Conservation (phyloP, 805 yeast genomes). For the Wickerhamomyces strasburgensis region DNA sequence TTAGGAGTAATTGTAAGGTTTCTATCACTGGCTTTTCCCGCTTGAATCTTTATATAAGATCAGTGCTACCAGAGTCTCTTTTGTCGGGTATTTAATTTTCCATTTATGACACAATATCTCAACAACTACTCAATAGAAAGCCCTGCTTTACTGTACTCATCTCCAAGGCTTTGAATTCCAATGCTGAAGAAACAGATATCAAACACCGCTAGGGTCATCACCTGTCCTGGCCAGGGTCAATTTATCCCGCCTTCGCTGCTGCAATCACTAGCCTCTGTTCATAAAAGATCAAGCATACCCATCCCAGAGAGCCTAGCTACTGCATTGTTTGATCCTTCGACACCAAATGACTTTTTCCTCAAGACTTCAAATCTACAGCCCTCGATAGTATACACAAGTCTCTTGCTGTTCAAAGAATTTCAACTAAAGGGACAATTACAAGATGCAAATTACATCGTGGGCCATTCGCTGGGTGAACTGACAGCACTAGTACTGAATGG, state of each 20-base stretch:
- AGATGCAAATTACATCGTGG: slow-evolving; percentile 26
- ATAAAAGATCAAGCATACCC: slow-evolving; percentile 8
- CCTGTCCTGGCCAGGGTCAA: slow-evolving; percentile 26
- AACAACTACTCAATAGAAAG: too few relatives aligned
- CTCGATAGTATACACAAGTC: slow-evolving; percentile 19
- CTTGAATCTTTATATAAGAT: too few relatives aligned
- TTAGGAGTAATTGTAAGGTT: too few relatives aligned
- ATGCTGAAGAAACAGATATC: slow-evolving; percentile 9
- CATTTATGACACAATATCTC: too few relatives aligned
- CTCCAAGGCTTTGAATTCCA: too few relatives aligned
- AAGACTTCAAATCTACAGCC: slow-evolving; percentile 31
- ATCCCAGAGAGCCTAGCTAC: slow-evolving; percentile 11
- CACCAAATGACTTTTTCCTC: slow-evolving; percentile 12
- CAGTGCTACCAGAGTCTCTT: too few relatives aligned
- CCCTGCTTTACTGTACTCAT: not conserved
- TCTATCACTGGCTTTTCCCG: too few relatives aligned
- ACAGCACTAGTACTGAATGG: slow-evolving; percentile 32
- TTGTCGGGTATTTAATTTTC: too few relatives aligned
- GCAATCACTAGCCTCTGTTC: slow-evolving; percentile 6
- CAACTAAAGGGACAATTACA: slow-evolving; percentile 18
- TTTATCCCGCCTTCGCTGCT: slow-evolving; percentile 11
- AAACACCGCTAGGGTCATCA: slow-evolving; percentile 9
- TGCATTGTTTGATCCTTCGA: slow-evolving; percentile 5
- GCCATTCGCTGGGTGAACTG: slow-evolving; percentile 43
- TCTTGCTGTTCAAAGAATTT: slow-evolving; percentile 24